phyloP scores from a whole-genome alignment of 2,329 filamentous ascomycete species.

The Botrytis fabae region DNA sequence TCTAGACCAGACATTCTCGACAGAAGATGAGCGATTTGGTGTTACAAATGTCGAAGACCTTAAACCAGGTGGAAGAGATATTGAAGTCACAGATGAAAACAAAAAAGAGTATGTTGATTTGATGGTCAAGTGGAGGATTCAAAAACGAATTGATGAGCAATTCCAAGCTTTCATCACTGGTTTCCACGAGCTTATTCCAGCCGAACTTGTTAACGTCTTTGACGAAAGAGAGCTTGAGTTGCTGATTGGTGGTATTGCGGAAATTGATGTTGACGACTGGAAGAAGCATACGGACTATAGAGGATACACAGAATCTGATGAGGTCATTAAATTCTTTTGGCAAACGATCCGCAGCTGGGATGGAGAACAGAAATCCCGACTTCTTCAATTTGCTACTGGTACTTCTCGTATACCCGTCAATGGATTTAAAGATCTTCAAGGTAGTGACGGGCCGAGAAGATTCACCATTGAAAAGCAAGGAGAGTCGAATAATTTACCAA shows the following conservation, averaged over 20 bases:
- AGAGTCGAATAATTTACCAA: conserved; percentile 85
- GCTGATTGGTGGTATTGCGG: conserved; percentile 97
- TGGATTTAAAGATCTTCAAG: conserved; percentile 98
- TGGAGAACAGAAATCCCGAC: conserved; percentile 93
- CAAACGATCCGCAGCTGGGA: conserved; percentile 96
- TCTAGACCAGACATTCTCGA: conserved; percentile 92
- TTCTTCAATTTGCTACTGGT: conserved; percentile 95
- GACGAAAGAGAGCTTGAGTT: conserved; percentile 96
- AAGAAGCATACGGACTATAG: conserved; percentile 99
- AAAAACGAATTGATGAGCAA: conserved; percentile 97
- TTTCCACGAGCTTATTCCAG: conserved; percentile 95
- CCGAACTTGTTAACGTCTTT: conserved; percentile 96
- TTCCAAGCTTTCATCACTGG: conserved; percentile 97
- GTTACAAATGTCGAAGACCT: conserved; percentile 92
- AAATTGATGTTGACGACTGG: conserved; percentile 99
- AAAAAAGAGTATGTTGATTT: conserved; percentile 98
- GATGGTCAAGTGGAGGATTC: conserved; percentile 98
- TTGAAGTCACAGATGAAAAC: conserved; percentile 97
- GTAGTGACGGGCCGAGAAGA: conserved; percentile 88
- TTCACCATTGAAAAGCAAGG: conserved; percentile 99
- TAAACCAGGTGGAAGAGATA: conserved; percentile 84
- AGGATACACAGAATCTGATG: conserved; percentile 95
- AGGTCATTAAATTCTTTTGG: conserved; percentile 99
- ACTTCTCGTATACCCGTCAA: conserved; percentile 98
- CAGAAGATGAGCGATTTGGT: conserved; percentile 95